Conservation (phyloP, 805 yeast species). For the Saccharomycopsis selenospora region DNA sequence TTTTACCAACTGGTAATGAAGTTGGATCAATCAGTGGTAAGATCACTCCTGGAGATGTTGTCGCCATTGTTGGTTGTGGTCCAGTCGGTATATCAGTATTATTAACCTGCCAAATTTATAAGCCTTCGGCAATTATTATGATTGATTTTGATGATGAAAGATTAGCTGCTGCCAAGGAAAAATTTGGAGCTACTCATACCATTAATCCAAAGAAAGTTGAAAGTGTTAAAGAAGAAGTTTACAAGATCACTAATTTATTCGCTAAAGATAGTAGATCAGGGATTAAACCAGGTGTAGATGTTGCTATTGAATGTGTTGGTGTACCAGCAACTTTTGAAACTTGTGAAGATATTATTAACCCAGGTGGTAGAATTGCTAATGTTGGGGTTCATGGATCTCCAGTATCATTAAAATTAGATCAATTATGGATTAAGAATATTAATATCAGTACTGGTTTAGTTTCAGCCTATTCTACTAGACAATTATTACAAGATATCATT, state of each 20-base stretch:
- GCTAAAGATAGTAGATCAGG: slow-evolving; percentile 25
- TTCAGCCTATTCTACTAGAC: slow-evolving; percentile 38
- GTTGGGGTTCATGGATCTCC: slow-evolving; percentile 48
- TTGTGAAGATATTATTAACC: slow-evolving; percentile 46
- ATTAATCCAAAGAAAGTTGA: slow-evolving; percentile 45
- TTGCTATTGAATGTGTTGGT: slow-evolving; percentile 61
- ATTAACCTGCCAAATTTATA: slow-evolving; percentile 43
- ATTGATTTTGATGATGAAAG: slow-evolving; percentile 55
- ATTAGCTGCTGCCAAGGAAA: slow-evolving; percentile 46
- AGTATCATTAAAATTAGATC: slow-evolving; percentile 37
- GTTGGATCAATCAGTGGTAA: slow-evolving; percentile 55
- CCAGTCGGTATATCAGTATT: slow-evolving; percentile 64
- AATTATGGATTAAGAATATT: slow-evolving; percentile 40
- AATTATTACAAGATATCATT: slow-evolving; percentile 32
- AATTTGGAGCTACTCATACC: slow-evolving; percentile 52
- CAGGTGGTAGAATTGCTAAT: slow-evolving; percentile 60
- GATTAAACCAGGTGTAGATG: slow-evolving; percentile 45
- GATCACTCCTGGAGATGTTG: slow-evolving; percentile 46
- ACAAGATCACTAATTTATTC: slow-evolving; percentile 26
- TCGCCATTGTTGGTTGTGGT: slow-evolving; percentile 61
- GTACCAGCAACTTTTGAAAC: slow-evolving; percentile 53
- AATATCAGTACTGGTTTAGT: slow-evolving; percentile 43
- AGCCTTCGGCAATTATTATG: slow-evolving; percentile 50
- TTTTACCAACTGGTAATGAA: slow-evolving; percentile 61
- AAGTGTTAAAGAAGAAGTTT: slow-evolving; percentile 35